These are phyloP conservation scores for Phialophora macrospora DNA, from an alignment of 2,329 filamentous ascomycete species.

Conservation along the genomic window DNA sequence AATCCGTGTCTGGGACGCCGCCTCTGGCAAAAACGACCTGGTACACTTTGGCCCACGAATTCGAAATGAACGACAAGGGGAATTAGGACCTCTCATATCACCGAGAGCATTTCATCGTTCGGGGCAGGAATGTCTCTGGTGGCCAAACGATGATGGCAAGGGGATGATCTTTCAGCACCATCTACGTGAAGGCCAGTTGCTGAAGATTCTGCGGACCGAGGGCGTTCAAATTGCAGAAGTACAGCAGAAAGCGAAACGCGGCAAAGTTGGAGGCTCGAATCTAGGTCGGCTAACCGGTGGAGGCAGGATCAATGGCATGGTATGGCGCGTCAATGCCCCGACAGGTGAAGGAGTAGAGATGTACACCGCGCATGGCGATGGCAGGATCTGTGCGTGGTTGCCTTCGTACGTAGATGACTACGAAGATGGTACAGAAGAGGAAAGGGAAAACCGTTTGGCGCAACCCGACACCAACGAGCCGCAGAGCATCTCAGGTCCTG, in stretches of 20 bases:
- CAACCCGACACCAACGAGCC: conserved; percentile 6
- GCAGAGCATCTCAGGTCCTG: neutral
- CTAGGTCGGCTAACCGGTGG: conserved; percentile 47
- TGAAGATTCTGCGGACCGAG: conserved; percentile 73
- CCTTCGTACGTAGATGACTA: conserved; percentile 49
- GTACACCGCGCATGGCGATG: conserved; percentile 83
- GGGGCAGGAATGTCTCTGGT: conserved; percentile 72
- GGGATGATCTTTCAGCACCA: conserved; percentile 78
- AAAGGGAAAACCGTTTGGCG: neutral
- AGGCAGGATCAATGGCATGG: conserved; percentile 74
- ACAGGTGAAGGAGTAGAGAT: conserved; percentile 67
- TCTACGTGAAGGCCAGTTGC: conserved; percentile 73
- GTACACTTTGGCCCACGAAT: conserved; percentile 84
- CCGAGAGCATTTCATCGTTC: conserved; percentile 61
- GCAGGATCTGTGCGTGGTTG: conserved; percentile 79
- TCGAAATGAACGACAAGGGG: conserved; percentile 67
- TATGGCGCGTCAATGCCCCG: conserved; percentile 68
- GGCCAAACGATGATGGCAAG: conserved; percentile 73
- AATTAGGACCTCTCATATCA: conserved; percentile 64
- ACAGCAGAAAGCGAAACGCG: conserved; percentile 14
- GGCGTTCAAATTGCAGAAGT: conserved; percentile 47
- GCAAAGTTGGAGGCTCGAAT: conserved; percentile 12
- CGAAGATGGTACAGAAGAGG: conserved; percentile 46
- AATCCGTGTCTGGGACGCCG: conserved; percentile 84
- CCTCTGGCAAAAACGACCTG: conserved; percentile 81